Evolutionary conservation across 2,329 filamentous ascomycete genomes (phyloP), one percentile per base, ranked within the genome.

Genomic region (Penicillium thymicola): DNA sequence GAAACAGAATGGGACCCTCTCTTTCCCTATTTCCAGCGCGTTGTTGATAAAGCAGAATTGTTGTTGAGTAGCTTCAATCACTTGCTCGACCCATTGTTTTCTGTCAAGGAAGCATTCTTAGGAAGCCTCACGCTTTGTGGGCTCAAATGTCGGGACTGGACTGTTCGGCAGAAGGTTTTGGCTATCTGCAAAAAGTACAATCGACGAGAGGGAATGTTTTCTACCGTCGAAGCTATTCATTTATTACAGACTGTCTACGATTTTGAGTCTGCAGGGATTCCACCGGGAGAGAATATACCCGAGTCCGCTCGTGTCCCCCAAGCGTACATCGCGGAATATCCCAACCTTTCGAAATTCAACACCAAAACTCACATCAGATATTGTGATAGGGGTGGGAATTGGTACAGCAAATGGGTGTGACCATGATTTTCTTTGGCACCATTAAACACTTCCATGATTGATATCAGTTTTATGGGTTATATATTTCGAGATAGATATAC

Each of bases 241-340:
- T 5, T 55, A 3, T 21, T 55, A 21, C 40, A 51, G 7, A 41
- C 25, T 13, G 18, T 55, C 3, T 55, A 44, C 38, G 46, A 44
- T n/a, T 16, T 55, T 7, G 53, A 55, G 27, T 38, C 38, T 38
- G 18, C 46, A 1, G 47, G 53, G 9, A 21, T 38, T 10, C 5
- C 25, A 9, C 47, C 32, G 0, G 38, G 40, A 25, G 40, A 45
- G 5, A 1, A 25, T 3, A 43, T 55, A n/a, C 53, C 47, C 7
- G 53, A 43, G n/a, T 44, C 21, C 41, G 25, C 34, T 25, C 53
- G 53, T 16, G 14, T 66, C 21, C 69, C 71, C 18, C 41, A 54
- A 13, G 23, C 8, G 6, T 32, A 42, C 3, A 40, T 54, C 11
- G 52, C 40, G 2, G 44, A 54, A 36, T 13, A 42, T 23, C 44